Conservation (phyloP, 176 grass and related monocot genomes). For the Oryza longistaminata region DNA sequence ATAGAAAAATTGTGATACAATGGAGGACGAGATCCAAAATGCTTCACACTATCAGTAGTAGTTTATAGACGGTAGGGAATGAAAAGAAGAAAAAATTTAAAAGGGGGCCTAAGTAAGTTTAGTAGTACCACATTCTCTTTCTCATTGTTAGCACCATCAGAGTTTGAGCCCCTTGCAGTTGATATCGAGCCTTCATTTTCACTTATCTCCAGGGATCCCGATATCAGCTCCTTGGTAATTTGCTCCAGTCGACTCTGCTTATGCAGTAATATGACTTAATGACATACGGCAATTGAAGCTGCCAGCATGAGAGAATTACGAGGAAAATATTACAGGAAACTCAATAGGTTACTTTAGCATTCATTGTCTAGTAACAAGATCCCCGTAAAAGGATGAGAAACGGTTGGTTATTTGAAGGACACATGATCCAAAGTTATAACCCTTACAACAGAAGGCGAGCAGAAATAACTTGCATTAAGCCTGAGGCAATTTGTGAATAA, state of each 20-base stretch:
- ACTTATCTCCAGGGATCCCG: conserved; percentile 48
- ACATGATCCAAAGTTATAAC: neutral
- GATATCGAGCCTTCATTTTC: conserved; percentile 50
- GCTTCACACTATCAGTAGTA: neutral
- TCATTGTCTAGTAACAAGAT: neutral
- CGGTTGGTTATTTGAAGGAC: neutral
- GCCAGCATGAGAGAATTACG: conserved; percentile 58
- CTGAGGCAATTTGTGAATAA: neutral
- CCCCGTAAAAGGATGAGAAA: neutral
- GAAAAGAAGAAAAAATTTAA: neutral
- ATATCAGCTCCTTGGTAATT: conserved; percentile 74
- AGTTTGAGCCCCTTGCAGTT: conserved; percentile 39
- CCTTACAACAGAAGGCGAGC: neutral
- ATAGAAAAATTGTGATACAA: conserved; percentile 6
- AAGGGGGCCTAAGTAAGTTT: neutral
- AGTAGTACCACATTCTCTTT: conserved; percentile 64
- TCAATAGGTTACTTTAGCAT: neutral
- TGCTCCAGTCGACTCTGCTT: conserved; percentile 90
- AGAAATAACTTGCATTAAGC: neutral
- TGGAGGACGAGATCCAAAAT: conserved; percentile 18
- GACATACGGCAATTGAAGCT: conserved; percentile 67
- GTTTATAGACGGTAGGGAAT: neutral
- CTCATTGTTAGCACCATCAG: conserved; percentile 35
- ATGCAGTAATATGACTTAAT: conserved; percentile 85
- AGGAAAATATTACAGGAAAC: conserved; percentile 47